Base-by-base conservation (phyloP, 2,329 filamentous ascomycete species). In the Botrytis porri region DNA sequence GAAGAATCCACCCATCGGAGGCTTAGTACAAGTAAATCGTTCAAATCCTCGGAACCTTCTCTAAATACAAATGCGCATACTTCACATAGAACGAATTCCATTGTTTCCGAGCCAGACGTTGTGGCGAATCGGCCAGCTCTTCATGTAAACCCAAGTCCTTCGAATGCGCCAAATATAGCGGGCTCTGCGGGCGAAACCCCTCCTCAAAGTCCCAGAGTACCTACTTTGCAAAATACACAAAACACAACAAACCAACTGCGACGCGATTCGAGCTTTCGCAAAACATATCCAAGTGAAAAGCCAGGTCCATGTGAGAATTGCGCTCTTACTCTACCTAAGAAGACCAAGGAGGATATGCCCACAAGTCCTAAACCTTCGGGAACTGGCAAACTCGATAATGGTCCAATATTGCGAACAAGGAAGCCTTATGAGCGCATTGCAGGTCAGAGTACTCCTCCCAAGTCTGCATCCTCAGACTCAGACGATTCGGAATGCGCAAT, bases 291-390 rank as follows among this genome's bases (percentile, higher is more conserved):
- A 74, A 87, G 87, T n/a, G 88, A 89, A 39, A 90, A 87, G 61
- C 88, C 87, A 80, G 86, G 87, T 73, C 88, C 89, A 35, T 92
- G 90, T 80, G 88, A 90, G 75, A 92, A 91, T 80, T 92, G 90
- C 80, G 89, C 89, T 73, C 85, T 92, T 78, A 92, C 89, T 0
- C 81, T 92, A 12, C 90, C 90, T 0, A 85, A 84, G 77, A 83
- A 83, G 66, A 80, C 81, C 35, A 80, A 80, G 70, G 81, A 82
- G 20, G 74, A 76, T 43, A 35, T 74, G 6, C 41, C 75, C 7
- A 67, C 75, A 32, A 75, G 66, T 59, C 71, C 65, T n/a, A 59
- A 64, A 32, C 35, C 71, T 18, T 51, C 59, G n/a, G 61, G 18
- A 48, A 70, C 57, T 35, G 59, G 63, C 18, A 75, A 72, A 59